These are phyloP conservation scores for Corylus avellana DNA, from an alignment of 306 rosid genomes.

Conservation along the genomic window DNA sequence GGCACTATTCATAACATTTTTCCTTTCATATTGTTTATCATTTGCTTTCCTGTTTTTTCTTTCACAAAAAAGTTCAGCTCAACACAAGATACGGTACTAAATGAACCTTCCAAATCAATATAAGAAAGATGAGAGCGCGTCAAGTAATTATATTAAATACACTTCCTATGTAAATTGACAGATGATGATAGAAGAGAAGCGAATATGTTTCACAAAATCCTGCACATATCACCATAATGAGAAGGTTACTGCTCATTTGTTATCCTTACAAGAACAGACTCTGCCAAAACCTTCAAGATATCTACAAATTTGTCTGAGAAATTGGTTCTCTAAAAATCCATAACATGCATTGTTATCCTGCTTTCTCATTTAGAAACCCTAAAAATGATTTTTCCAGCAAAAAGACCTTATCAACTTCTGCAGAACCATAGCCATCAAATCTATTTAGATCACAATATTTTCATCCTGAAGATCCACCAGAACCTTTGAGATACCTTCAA, in stretches of 20 bases:
- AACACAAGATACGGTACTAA: no score
- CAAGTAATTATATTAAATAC: no score
- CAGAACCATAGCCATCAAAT: background rate
- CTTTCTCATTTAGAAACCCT: background rate
- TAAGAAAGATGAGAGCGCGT: no score
- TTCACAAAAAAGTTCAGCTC: no score
- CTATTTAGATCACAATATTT: background rate
- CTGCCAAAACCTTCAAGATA: background rate
- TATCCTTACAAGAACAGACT: background rate
- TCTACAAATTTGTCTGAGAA: background rate
- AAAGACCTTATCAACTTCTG: background rate
- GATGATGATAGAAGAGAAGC: no score
- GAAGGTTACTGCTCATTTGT: background rate
- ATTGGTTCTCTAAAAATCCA: background rate
- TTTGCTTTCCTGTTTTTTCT: no score
- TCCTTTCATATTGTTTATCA: no score
- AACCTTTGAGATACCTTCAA: background rate
- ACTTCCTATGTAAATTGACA: no score
- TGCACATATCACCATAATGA: background rate
- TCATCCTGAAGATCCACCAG: background rate
- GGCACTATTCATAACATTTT: no score
- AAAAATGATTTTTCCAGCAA: background rate
- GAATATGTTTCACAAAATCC: background rate
- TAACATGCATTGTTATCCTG: background rate
- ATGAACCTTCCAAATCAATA: no score